Conservation (phyloP, 1,284 basidiomycete genomes). For the Sporisorium sorghi region DNA sequence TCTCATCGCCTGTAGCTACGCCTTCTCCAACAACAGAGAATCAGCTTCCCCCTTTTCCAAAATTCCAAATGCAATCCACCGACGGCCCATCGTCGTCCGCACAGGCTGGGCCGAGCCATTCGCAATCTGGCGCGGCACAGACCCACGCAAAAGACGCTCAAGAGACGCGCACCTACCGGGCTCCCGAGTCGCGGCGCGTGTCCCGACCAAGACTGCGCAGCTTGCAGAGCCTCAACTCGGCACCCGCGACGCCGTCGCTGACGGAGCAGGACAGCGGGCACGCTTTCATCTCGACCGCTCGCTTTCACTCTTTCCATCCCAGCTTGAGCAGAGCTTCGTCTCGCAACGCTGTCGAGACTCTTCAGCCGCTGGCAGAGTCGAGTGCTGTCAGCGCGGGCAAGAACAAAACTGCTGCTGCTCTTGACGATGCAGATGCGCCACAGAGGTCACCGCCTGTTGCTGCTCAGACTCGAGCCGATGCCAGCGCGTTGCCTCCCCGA, state of each 20-base stretch:
- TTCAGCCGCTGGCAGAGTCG: conserved; percentile 46
- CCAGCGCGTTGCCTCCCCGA: conserved; percentile 9
- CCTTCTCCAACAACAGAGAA: conserved; percentile 43
- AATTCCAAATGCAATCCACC: conserved; percentile 5
- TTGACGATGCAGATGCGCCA: background rate
- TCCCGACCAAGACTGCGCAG: conserved; percentile 38
- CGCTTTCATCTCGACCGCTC: conserved; percentile 27
- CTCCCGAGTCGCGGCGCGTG: conserved; percentile 13
- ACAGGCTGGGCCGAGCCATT: conserved; percentile 13
- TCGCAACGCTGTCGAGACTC: conserved; percentile 40
- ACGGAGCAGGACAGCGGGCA: conserved; percentile 42
- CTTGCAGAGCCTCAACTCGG: conserved; percentile 49
- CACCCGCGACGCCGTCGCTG: conserved; percentile 42
- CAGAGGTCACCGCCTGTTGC: conserved; percentile 10
- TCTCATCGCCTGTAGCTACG: conserved; percentile 34
- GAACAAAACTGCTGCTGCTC: too few species aligned
- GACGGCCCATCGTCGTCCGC: conserved; percentile 4
- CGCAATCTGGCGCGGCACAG: background rate
- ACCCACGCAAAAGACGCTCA: background rate
- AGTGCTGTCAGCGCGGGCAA: conserved; percentile 12
- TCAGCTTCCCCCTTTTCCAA: conserved; percentile 12
- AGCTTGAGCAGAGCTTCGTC: conserved; percentile 29
- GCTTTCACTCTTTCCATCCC: conserved; percentile 26
- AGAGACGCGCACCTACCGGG: conserved; percentile 12
- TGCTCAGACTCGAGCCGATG: conserved; percentile 4